Evolutionary conservation across 768 basidiomycete genomes (phyloP).

Genomic region (Rhizopogon vinicolor): DNA sequence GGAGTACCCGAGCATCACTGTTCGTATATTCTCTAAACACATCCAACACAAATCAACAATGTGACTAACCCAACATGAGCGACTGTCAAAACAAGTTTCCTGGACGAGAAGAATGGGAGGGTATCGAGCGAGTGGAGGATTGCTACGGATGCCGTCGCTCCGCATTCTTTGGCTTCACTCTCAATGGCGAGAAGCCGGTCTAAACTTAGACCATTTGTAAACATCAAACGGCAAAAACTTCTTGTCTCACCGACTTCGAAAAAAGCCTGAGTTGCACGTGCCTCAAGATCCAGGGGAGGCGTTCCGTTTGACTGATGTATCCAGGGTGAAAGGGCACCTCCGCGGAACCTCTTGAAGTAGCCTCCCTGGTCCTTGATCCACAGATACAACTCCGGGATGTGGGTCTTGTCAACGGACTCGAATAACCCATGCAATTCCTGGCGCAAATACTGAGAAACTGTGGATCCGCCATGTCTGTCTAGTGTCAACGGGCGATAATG

Average conservation of each 20-base stretch:
- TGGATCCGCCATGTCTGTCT: conserved; percentile 85
- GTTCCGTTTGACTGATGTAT: conserved; percentile 25
- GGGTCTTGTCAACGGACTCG: conserved; percentile 67
- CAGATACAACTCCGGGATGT: conserved; percentile 69
- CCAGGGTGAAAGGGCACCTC: conserved; percentile 77
- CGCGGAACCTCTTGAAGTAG: conserved; percentile 86
- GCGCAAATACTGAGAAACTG: conserved; percentile 80
- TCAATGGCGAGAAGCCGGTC: conserved; percentile 72
- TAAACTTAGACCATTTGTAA: conserved; percentile 19
- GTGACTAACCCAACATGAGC: conserved; percentile 82
- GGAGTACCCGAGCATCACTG: conserved; percentile 86
- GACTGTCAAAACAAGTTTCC: conserved; percentile 74
- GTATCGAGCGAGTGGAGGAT: conserved; percentile 88
- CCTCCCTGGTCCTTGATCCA: conserved; percentile 82
- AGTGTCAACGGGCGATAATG: neutral
- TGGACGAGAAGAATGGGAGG: conserved; percentile 78
- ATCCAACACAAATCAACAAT: neutral
- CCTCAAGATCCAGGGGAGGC: conserved; percentile 65
- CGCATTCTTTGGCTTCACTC: conserved; percentile 67
- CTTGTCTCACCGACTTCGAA: conserved; percentile 58
- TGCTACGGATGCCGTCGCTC: conserved; percentile 88
- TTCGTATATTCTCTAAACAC: neutral
- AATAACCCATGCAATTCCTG: conserved; percentile 84
- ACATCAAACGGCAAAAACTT: neutral
- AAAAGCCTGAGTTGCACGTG: conserved; percentile 82